These are phyloP conservation scores for Tuber calosporum DNA, from an alignment of 495 filamentous ascomycete genomes.

Conservation along the genomic window DNA sequence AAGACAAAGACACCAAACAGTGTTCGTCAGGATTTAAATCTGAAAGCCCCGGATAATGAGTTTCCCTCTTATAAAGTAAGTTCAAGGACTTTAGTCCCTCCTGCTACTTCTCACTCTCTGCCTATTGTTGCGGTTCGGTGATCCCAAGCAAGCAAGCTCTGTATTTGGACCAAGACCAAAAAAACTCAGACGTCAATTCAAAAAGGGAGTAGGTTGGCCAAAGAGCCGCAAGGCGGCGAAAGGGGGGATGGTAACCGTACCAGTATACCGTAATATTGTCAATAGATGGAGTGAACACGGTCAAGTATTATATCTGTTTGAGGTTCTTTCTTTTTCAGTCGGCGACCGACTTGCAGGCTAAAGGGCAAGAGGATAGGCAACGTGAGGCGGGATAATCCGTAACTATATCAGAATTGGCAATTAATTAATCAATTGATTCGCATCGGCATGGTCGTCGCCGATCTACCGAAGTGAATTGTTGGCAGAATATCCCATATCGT, in stretches of 20 bases:
- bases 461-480: conserved; percentile 34
- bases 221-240: conserved; percentile 2
- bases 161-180: neutral
- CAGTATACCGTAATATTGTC: neutral
- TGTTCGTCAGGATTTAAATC: conserved; percentile 30
- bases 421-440: conserved; percentile 33
- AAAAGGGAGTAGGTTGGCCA: neutral
- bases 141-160: neutral
- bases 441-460: conserved; percentile 24
- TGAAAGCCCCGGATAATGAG: conserved; percentile 7
- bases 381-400: conserved; percentile 19
- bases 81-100: conserved; percentile 8
- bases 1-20: conserved; percentile 30
- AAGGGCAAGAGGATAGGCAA: neutral
- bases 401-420: conserved; percentile 36
- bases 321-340: conserved; percentile 18
- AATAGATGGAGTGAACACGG: conserved; percentile 1
- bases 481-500: conserved; percentile 27
- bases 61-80: conserved; percentile 22
- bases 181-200: neutral
- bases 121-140: neutral
- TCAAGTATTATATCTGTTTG: conserved; percentile 23
- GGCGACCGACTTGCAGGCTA: conserved; percentile 21
- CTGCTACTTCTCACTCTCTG: neutral
- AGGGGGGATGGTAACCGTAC: neutral